Conservation (phyloP, 768 basidiomycete genomes). For the Botryobasidium botryosum region DNA sequence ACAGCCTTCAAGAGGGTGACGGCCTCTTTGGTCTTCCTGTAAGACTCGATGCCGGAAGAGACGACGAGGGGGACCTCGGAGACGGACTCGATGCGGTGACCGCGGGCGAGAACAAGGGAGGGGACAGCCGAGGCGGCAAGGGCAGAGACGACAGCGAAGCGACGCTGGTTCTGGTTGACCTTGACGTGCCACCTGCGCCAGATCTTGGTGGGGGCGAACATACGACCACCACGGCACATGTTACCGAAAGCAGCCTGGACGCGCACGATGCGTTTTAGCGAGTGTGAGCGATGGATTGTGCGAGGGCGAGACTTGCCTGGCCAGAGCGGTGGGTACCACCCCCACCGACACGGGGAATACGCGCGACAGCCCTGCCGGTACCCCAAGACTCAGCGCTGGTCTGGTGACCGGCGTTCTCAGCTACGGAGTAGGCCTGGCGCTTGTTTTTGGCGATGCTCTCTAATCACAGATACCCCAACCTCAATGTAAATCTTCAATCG, state of each 20-base stretch:
- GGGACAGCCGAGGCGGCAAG: constrained; percentile 95
- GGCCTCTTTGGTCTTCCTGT: constrained; percentile 94
- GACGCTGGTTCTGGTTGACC: constrained; percentile 97
- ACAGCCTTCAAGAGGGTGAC: constrained; percentile 82
- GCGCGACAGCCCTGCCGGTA: constrained; percentile 98
- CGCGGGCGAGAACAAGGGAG: constrained; percentile 95
- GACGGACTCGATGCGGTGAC: constrained; percentile 95
- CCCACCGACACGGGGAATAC: constrained; percentile 99
- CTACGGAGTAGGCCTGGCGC: constrained; percentile 92
- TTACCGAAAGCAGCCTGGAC: constrained; percentile 92
- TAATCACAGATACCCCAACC: constrained; percentile 21
- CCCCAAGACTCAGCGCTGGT: constrained; percentile 99
- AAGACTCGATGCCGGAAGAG: constrained; percentile 57
- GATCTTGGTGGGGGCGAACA: constrained; percentile 99
- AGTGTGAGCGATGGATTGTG: background rate
- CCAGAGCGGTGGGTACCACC: constrained; percentile 97
- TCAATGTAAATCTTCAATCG: background rate
- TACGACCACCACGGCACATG: constrained; percentile 99
- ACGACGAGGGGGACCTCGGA: constrained; percentile 94
- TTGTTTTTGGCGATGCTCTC: constrained; percentile 98
- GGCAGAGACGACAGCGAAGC: constrained; percentile 94
- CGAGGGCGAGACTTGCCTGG: constrained; percentile 34
- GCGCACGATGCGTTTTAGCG: background rate
- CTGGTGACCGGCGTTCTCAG: constrained; percentile 97
- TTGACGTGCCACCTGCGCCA: constrained; percentile 99